A percentile compares a stretch with the other conserved stretches of the same genome.
Evolutionary conservation across 805 yeast genomes (phyloP).

Genomic region (Starmerella floricola): DNA sequence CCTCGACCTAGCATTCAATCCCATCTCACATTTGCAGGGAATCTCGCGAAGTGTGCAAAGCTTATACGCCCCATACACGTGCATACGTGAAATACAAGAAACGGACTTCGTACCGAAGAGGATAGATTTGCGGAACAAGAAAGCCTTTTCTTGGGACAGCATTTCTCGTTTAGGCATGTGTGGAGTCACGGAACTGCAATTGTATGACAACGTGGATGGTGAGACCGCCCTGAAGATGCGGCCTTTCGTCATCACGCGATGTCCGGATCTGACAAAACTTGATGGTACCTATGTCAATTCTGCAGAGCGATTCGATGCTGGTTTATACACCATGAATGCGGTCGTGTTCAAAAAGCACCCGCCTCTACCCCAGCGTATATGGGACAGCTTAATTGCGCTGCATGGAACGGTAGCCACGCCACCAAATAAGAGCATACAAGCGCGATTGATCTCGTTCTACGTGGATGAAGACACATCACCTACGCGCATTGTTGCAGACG

Average conservation of each 20-base stretch:
- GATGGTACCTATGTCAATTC: conserved; percentile 45
- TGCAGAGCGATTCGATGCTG: conserved; percentile 50
- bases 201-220: conserved; percentile 35
- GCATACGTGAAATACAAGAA: conserved; percentile 19
- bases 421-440: conserved; percentile 10
- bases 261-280: conserved; percentile 32
- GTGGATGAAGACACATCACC: conserved; percentile 12
- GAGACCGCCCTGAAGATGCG: conserved; percentile 15
- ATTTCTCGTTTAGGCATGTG: conserved; percentile 32
- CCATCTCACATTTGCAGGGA: conserved; percentile 18
- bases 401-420: conserved; percentile 26
- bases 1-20: conserved; percentile 33
- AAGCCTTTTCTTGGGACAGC: conserved; percentile 6
- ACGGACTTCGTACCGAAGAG: neutral
- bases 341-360: conserved; percentile 29
- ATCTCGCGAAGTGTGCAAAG: neutral
- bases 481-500: conserved; percentile 23
- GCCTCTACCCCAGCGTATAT: conserved; percentile 25
- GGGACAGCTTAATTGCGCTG: conserved; percentile 34
- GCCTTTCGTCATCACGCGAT: conserved; percentile 37
- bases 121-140: conserved; percentile 1
- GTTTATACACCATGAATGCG: conserved; percentile 49
- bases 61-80: conserved; percentile 29
- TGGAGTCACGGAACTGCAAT: conserved; percentile 27
- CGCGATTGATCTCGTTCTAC: conserved; percentile 18